Percentiles rank a stretch among this genome's conserved stretches.
Conservation (phyloP, 2,329 filamentous ascomycete genomes). For the Xylaria sp. region DNA sequence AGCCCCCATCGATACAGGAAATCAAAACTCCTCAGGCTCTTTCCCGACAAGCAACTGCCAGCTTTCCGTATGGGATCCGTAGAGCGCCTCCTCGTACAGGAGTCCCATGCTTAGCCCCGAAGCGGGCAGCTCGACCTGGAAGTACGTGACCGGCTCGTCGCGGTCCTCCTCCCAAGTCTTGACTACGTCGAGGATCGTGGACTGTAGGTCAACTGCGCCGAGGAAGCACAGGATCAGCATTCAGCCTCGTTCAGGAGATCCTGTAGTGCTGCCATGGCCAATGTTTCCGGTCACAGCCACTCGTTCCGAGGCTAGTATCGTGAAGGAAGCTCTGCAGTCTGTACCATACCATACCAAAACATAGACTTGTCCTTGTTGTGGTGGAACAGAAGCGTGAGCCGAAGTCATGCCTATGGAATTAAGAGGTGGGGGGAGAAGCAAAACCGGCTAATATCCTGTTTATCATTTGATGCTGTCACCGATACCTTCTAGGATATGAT, state of each 20-base stretch:
- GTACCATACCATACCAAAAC: too few relatives aligned
- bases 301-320: background rate
- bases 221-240: conserved; percentile 31
- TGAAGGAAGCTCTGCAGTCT: background rate
- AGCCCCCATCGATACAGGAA: conserved; percentile 22
- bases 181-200: conserved; percentile 29
- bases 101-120: conserved; percentile 22
- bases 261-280: conserved; percentile 29
- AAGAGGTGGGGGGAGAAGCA: conserved; percentile 3
- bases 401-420: conserved; percentile 2
- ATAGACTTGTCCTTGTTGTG: background rate
- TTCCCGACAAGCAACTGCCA: conserved; percentile 22
- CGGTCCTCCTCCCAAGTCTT: conserved; percentile 16
- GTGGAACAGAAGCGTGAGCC: background rate
- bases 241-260: conserved; percentile 31
- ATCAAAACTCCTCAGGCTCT: conserved; percentile 24
- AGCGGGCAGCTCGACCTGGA: conserved; percentile 16
- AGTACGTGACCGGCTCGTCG: conserved; percentile 12
- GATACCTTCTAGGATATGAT: background rate
- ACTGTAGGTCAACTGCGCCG: conserved; percentile 22
- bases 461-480: conserved; percentile 5
- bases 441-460: conserved; percentile 8
- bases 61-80: conserved; percentile 6
- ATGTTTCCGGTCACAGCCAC: background rate
- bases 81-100: conserved; percentile 25